Evolutionary conservation across 2,329 filamentous ascomycete genomes (phyloP), one percentile per base, ranked within the genome.

Genomic region (Xylariaceae sp.): DNA sequence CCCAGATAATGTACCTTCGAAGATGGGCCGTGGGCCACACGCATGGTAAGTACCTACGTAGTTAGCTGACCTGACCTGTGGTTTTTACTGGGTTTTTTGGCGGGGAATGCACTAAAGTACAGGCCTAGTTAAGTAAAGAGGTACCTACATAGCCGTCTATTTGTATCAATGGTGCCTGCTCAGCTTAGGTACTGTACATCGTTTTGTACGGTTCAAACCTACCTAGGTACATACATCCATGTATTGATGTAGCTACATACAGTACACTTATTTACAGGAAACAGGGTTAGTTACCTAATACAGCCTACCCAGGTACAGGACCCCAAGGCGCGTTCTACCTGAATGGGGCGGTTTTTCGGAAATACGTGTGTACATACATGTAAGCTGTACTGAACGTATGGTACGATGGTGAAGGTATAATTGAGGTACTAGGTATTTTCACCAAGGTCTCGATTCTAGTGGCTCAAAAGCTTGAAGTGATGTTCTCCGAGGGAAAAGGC

Each of bases 181-280:
- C 48, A 62, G 59, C 54, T 62, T 59, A 60, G 57, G 59, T 54
- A 49, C 57, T 55, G 47, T n/a, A n/a, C n/a, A n/a, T n/a, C n/a
- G n/a, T n/a, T n/a, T n/a, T n/a, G n/a, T n/a, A n/a, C n/a, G n/a
- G n/a, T n/a, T n/a, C n/a, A n/a, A n/a, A n/a, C n/a, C n/a, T n/a
- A n/a, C n/a, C n/a, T n/a, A n/a, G n/a, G n/a, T n/a, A n/a, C n/a
- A n/a, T n/a, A n/a, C n/a, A n/a, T n/a, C n/a, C n/a, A n/a, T n/a
- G n/a, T n/a, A n/a, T 51, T 32, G 6, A 18, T 9, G 40, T 18
- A 18, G 16, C 29, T 32, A 45, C 20, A 20, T 20, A 16, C 19
- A 21, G n/a, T n/a, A n/a, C n/a, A n/a, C n/a, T n/a, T n/a, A n/a
- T n/a, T n/a, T n/a, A 26, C 23, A 26, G 23, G 9, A 26, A 26